These are phyloP conservation scores for Paramarasmius palmivorus DNA, from an alignment of 1,284 basidiomycete genomes.

Conservation along the genomic window DNA sequence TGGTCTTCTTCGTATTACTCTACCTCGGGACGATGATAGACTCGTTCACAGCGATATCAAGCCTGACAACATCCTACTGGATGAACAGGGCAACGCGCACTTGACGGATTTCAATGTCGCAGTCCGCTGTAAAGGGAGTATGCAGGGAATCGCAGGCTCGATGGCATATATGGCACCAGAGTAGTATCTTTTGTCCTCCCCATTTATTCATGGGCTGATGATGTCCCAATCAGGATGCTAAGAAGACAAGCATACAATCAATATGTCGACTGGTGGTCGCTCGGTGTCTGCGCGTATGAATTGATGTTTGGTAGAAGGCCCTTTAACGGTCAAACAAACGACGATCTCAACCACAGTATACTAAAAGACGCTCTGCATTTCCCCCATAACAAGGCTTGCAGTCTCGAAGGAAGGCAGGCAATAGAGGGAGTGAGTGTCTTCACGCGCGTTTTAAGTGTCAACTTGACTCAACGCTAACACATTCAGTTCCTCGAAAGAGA, in stretches of 20 bases:
- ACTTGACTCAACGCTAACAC: conserved; percentile 3
- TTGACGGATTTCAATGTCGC: conserved; percentile 99
- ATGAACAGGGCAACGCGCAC: conserved; percentile 94
- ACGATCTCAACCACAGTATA: conserved; percentile 86
- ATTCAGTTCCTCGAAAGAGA: conserved; percentile 84
- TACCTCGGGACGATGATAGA: not conserved
- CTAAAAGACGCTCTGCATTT: conserved; percentile 74
- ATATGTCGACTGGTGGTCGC: conserved; percentile 95
- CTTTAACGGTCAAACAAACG: conserved; percentile 90
- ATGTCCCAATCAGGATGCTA: conserved; percentile 59
- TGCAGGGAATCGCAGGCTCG: conserved; percentile 94
- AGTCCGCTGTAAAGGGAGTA: conserved; percentile 88
- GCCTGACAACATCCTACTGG: conserved; percentile 96
- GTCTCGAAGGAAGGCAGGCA: conserved; percentile 61
- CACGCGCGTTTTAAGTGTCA: not conserved
- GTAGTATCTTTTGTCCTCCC: conserved; percentile 25
- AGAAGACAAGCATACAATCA: conserved; percentile 83
- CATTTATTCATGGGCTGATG: conserved; percentile 4
- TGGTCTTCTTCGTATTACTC: conserved; percentile 6
- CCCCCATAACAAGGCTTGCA: conserved; percentile 78
- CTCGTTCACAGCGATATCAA: conserved; percentile 78
- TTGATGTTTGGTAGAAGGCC: conserved; percentile 90
- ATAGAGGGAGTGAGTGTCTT: conserved; percentile 58
- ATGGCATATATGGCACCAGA: conserved; percentile 99
- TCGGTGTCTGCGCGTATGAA: conserved; percentile 92